A percentile compares a stretch with the other conserved stretches of the same genome.
These are phyloP conservation scores for Dothideomycetes sp. DNA, from an alignment of 2,329 filamentous ascomycete genomes.

Conservation along the genomic window DNA sequence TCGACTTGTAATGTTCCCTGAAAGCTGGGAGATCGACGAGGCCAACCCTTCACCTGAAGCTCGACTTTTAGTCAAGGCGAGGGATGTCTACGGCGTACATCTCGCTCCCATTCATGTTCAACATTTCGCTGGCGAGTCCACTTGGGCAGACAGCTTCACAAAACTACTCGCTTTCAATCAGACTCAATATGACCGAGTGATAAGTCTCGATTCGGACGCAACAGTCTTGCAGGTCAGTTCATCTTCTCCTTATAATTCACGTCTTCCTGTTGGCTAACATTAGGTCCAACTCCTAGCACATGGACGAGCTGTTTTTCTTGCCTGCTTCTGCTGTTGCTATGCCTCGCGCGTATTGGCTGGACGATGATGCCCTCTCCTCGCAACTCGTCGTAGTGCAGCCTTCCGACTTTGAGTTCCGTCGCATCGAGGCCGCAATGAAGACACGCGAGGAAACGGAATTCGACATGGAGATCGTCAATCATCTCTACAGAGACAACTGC, in stretches of 20 bases:
- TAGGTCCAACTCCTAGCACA: too few relatives aligned
- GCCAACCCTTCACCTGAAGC: constrained; percentile 12
- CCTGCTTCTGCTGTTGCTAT: constrained; percentile 51
- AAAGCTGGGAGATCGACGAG: constrained; percentile 17
- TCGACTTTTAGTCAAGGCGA: constrained; percentile 37
- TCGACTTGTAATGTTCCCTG: constrained; percentile 32
- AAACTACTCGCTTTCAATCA: constrained; percentile 60
- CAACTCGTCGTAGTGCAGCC: constrained; percentile 53
- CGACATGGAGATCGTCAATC: constrained; percentile 60
- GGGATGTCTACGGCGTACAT: constrained; percentile 36
- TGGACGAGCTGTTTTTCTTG: constrained; percentile 61
- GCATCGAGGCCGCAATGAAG: constrained; percentile 21
- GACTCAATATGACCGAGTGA: constrained; percentile 47
- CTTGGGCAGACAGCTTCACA: constrained; percentile 54
- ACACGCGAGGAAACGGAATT: constrained; percentile 18
- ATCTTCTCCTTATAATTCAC: too few relatives aligned
- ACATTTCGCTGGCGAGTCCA: constrained; percentile 26
- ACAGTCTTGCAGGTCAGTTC: constrained; percentile 35
- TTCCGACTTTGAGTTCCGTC: constrained; percentile 37
- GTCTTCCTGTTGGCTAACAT: too few relatives aligned
- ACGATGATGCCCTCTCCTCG: constrained; percentile 23
- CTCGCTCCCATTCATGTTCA: constrained; percentile 31
- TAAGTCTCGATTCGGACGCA: constrained; percentile 52
- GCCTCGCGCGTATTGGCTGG: constrained; percentile 60
- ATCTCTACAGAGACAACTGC: constrained; percentile 48